These are phyloP conservation scores for Taxillus chinensis DNA, from an alignment of 164 flowering plant genomes.

Conservation along the genomic window DNA sequence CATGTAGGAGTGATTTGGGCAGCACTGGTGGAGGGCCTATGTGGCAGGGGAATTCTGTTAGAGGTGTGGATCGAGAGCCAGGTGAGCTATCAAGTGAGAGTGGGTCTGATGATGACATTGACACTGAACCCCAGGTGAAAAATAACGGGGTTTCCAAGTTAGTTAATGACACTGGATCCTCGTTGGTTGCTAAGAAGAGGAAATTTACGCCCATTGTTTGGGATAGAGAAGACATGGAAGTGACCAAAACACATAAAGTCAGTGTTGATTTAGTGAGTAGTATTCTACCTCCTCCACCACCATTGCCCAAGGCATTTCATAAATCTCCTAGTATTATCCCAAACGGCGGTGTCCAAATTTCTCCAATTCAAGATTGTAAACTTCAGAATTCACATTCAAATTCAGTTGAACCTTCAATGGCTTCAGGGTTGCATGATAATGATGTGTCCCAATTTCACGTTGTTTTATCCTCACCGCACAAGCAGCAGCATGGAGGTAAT, in stretches of 20 bases:
- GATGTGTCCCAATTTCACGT: conserved; percentile 4
- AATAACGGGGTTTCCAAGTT: conserved; percentile 18
- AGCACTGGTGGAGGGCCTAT: conserved; percentile 32
- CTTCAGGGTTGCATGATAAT: conserved; percentile 10
- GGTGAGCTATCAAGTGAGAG: conserved; percentile 86
- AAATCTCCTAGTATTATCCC: conserved; percentile 25
- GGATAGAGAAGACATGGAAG: conserved; percentile 68
- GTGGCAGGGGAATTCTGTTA: conserved; percentile 21
- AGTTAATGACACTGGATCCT: conserved; percentile 33
- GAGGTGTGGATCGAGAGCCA: conserved; percentile 48
- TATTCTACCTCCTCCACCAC: conserved; percentile 38
- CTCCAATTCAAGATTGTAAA: conserved; percentile 16
- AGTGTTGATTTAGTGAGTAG: conserved; percentile 12
- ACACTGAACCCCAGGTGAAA: conserved; percentile 22
- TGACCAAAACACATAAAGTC: conserved; percentile 12
- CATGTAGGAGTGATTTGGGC: conserved; percentile 38
- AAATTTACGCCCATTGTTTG: conserved; percentile 85
- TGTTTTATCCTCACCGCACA: conserved; percentile 16
- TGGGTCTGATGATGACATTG: conserved; percentile 70
- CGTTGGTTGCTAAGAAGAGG: conserved; percentile 36
- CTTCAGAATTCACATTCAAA: conserved; percentile 13
- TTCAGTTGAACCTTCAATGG: conserved; percentile 14
- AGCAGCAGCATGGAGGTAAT: conserved; percentile 16
- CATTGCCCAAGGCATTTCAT: conserved; percentile 24
- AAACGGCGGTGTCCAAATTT: conserved; percentile 22